Percentiles rank a stretch among this genome's conserved stretches.
phyloP scores from a whole-genome alignment of 2,329 filamentous ascomycete genomes.

The Volutella citrinella region DNA sequence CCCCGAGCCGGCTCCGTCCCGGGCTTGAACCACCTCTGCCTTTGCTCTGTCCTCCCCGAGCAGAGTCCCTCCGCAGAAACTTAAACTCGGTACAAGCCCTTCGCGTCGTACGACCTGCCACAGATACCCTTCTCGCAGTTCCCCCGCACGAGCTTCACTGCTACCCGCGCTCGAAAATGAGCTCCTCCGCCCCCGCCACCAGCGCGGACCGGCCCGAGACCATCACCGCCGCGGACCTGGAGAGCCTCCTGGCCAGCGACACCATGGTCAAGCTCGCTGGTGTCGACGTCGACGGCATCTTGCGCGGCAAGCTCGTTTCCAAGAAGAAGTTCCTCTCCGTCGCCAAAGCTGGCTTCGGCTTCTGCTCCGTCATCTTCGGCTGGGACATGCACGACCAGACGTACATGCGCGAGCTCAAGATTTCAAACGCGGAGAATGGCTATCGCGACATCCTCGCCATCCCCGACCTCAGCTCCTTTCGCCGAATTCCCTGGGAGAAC shows the following conservation, averaged over 20 bases:
- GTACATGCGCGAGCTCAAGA: slow-evolving; percentile 78
- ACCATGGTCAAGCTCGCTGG: slow-evolving; percentile 83
- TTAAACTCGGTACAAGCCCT: too few species aligned
- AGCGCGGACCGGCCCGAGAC: too few species aligned
- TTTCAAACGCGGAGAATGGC: slow-evolving; percentile 88
- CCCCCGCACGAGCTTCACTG: slow-evolving; percentile 6
- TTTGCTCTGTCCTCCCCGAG: too few species aligned
- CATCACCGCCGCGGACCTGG: slow-evolving; percentile 63
- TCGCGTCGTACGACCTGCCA: too few species aligned
- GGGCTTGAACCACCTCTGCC: too few species aligned
- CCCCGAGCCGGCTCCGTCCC: too few species aligned
- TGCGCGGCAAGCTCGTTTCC: slow-evolving; percentile 86
- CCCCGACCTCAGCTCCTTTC: slow-evolving; percentile 73
- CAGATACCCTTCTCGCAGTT: not conserved
- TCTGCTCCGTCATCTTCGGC: slow-evolving; percentile 91
- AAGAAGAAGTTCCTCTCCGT: slow-evolving; percentile 91
- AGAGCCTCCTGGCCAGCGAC: slow-evolving; percentile 66
- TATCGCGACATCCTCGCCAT: slow-evolving; percentile 83
- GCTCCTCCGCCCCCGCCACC: slow-evolving; percentile 15
- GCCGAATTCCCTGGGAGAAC: slow-evolving; percentile 88
- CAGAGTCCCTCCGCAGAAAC: too few species aligned
- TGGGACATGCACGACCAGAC: slow-evolving; percentile 98
- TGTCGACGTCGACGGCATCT: slow-evolving; percentile 79
- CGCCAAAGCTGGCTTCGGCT: slow-evolving; percentile 78
- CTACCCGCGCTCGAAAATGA: slow-evolving; percentile 22